Percentiles rank a stretch among this genome's conserved stretches.
Conservation (phyloP, 2,329 filamentous ascomycete species). For the Trichoderma citrinoviride region DNA sequence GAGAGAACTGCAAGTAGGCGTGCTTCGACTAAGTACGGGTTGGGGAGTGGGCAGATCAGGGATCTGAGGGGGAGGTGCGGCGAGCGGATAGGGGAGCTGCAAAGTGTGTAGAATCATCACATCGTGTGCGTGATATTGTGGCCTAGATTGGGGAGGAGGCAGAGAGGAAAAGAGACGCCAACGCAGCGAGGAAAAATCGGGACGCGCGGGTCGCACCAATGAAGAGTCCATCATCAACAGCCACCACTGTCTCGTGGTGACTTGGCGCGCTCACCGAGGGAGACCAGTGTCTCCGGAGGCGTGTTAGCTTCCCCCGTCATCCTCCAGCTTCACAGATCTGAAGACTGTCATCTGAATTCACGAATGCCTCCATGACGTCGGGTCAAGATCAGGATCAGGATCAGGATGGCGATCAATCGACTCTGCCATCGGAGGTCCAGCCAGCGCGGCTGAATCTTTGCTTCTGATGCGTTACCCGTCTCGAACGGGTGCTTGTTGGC, state of each 20-base stretch:
- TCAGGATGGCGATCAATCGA: background rate
- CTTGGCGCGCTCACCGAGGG: conserved; percentile 13
- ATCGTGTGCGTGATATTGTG: conserved; percentile 16
- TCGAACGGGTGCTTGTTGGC: conserved; percentile 25
- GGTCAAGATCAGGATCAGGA: background rate
- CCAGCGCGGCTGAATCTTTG: background rate
- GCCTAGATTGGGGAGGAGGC: background rate
- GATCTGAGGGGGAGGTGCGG: conserved; percentile 1
- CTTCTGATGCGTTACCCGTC: conserved; percentile 6
- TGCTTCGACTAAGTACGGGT: background rate
- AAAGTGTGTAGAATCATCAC: conserved; percentile 3
- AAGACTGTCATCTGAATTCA: background rate
- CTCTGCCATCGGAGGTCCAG: background rate
- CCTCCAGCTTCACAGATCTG: background rate
- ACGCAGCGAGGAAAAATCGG: conserved; percentile 9
- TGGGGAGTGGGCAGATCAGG: background rate
- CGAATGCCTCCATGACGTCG: background rate
- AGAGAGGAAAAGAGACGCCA: conserved; percentile 2
- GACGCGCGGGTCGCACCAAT: conserved; percentile 20
- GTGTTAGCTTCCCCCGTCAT: background rate
- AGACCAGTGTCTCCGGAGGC: conserved; percentile 4
- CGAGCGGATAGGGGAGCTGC: background rate
- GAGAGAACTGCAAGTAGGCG: conserved; percentile 8
- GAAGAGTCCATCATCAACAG: conserved; percentile 11
- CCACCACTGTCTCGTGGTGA: conserved; percentile 9